phyloP scores from a whole-genome alignment of 495 filamentous ascomycete genomes.

The Penicillium alfredii region DNA sequence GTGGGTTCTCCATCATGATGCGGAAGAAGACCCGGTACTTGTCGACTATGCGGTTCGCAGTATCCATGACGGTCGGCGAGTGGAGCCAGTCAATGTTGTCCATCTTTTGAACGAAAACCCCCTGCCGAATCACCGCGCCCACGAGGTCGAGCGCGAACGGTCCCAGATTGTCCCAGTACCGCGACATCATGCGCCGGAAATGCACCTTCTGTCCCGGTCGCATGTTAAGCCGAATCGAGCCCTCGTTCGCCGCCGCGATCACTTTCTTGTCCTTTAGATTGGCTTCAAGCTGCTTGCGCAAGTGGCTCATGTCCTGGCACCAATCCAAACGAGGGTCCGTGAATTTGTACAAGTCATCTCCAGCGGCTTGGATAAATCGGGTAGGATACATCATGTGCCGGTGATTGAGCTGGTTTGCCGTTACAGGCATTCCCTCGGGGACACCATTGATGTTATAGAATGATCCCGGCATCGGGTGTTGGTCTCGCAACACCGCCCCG shows the following conservation, averaged over 20 bases:
- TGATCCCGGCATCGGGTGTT: constrained; percentile 57
- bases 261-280: constrained; percentile 10
- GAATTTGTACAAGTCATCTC: constrained; percentile 31
- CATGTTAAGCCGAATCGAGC: neutral
- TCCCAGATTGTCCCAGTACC: constrained; percentile 74
- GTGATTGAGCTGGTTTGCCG: neutral
- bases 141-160: constrained; percentile 68
- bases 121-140: constrained; percentile 73
- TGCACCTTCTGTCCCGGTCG: constrained; percentile 35
- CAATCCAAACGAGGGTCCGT: constrained; percentile 19
- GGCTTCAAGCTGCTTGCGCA: constrained; percentile 8
- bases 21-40: constrained; percentile 67
- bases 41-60: constrained; percentile 56
- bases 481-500: constrained; percentile 31
- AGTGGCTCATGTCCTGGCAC: constrained; percentile 12
- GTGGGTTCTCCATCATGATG: constrained; percentile 54
- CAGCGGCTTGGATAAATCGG: constrained; percentile 42
- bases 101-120: constrained; percentile 78
- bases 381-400: constrained; percentile 50
- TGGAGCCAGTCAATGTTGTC: constrained; percentile 69
- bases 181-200: constrained; percentile 66
- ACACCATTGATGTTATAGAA: constrained; percentile 40
- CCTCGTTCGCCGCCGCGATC: constrained; percentile 2
- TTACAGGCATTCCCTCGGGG: constrained; percentile 5
- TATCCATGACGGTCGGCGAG: constrained; percentile 54